Evolutionary conservation across 768 basidiomycete genomes (phyloP).

Genomic region (Suillus decipiens): DNA sequence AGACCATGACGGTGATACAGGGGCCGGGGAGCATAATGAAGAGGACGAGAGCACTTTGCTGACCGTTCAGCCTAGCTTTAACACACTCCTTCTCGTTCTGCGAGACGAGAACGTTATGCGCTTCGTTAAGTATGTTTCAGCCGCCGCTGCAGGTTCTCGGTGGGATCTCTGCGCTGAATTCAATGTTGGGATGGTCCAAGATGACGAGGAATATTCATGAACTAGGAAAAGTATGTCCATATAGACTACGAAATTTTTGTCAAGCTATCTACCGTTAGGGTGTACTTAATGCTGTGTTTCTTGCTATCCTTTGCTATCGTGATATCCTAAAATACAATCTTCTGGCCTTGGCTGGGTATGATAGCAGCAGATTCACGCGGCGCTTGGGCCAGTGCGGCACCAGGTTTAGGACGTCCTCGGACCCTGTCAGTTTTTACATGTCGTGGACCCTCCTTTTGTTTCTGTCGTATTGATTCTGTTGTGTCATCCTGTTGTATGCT

Average conservation of each 20-base stretch:
- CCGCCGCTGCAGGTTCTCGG: slow-evolving; percentile 83
- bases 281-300: neutral
- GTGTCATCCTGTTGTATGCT: slow-evolving; percentile 10
- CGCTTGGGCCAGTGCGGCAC: slow-evolving; percentile 78
- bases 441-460: slow-evolving; percentile 15
- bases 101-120: slow-evolving; percentile 92
- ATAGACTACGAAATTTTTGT: slow-evolving; percentile 1
- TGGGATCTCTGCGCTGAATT: slow-evolving; percentile 96
- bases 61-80: slow-evolving; percentile 88
- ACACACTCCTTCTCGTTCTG: slow-evolving; percentile 83
- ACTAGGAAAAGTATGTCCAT: slow-evolving; percentile 11
- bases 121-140: slow-evolving; percentile 94
- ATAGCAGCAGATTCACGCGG: slow-evolving; percentile 78
- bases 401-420: slow-evolving; percentile 61
- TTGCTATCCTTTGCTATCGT: neutral
- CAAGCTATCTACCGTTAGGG: slow-evolving; percentile 1
- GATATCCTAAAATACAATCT: slow-evolving; percentile 62
- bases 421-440: slow-evolving; percentile 24
- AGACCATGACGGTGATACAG: slow-evolving; percentile 11
- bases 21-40: slow-evolving; percentile 46
- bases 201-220: slow-evolving; percentile 45
- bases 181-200: slow-evolving; percentile 81
- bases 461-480: slow-evolving; percentile 13
- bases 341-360: slow-evolving; percentile 62
- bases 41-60: slow-evolving; percentile 82